Base-by-base conservation (phyloP, 2,329 filamentous ascomycete genomes). In the Ophiosphaerella korrae region DNA sequence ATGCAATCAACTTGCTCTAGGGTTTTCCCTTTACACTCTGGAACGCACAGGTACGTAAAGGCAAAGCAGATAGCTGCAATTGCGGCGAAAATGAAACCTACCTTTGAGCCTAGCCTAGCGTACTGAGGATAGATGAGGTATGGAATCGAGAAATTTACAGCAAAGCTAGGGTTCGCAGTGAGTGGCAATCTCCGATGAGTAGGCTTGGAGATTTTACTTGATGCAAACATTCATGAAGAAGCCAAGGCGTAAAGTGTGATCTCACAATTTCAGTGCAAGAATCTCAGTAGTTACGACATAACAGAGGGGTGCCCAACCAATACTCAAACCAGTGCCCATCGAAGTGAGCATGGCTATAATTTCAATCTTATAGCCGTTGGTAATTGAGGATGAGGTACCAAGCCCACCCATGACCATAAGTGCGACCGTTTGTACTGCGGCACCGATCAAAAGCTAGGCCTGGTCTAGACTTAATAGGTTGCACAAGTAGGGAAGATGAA, bases 221-320 rank as follows among this genome's bases (percentile, higher is more conserved):
- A 48, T 35, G n/a, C 18, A 9, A 21, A 48, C 45, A 23, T 48
- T 48, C 11, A 48, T 31, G 14, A 48, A 48, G 38, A 48, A 48
- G 12, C 45, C 45, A 23, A 42, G n/a, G 11, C 45, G 45, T 21
- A 48, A 14, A 8, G 45, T 48, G 26, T 48, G 23, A 38, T 48
- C 45, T 5, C 45, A 29, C 8, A 48, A 38, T 29, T 42, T 48
- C 29, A 48, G 38, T 3, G 45, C 37, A 12, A 37, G 45, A 24
- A 48, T 26, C 32, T 48, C 45, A 3, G 45, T 48, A 9, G 45
- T 48, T 7, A 48, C 45, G 11, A 48, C 45, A 31, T 48, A 48
- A 21, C 29, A 35, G 8, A 42, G 16, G 5, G 45, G 45, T 7
- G 45, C 45, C 45, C 45, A 48, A 35, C 45, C 45, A 35, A 48